Base-by-base conservation (phyloP, 164 flowering plant species). In the Aristolochia californica region DNA sequence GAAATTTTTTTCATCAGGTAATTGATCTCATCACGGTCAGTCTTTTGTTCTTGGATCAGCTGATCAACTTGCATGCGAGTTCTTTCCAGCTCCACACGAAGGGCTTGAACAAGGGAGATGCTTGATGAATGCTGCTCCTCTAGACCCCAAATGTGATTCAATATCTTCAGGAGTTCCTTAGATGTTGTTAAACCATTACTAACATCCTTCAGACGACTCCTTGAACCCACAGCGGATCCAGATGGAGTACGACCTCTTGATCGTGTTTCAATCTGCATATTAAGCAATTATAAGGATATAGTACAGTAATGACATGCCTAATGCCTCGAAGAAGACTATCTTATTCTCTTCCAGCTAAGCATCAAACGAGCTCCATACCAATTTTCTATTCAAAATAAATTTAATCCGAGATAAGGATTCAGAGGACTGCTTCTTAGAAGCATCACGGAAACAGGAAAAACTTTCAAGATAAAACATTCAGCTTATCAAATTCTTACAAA, bases 71-170 rank as follows among this genome's bases (percentile, higher is more conserved):
- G 90, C 61, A 79, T 45, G 27, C 85, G 87, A 34, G 90, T 90
- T 55, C 88, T 68, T 70, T 93, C 97, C 38, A 93, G 83, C 84
- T 93, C 99, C n/a, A 80, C 63, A 55, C 82, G 87, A 40, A 93
- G 72, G 44, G 99, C 96, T 13, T 90, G 87, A 62, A 89, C 67
- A 5, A 93, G 79, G 25, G 97, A 78, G 80, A 74, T 70, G 74
- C 85, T 80, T 4, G 99, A 80, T 17, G 91, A 80, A 50, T 84
- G 81, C 54, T 76, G 86, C 51, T 78, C 84, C 51, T 82, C 84
- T 5, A 73, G 70, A 61, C 86, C 87, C 96, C 97, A 89, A 25
- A 89, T 65, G 13, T 88, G 88, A 63, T 75, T 79, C 38, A 93
- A 75, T 5, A 93, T 80, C 63, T 85, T 89, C 23, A 93, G 77